A percentile compares a stretch with the other conserved stretches of the same genome.
phyloP scores from a whole-genome alignment of 306 rosid species.

The Quercus parvula region DNA sequence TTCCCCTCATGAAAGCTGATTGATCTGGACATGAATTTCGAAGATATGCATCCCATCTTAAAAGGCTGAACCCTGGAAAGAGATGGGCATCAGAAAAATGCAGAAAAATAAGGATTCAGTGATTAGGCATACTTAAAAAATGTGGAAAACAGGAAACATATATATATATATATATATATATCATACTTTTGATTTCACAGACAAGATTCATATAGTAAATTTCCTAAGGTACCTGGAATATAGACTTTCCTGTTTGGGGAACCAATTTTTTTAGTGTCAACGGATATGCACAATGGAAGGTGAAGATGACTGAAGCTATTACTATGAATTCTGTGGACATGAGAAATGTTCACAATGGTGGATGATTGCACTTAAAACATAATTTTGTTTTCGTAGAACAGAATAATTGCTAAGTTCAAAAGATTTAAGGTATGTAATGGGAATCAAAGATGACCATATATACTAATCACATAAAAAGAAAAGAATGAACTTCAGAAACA shows the following conservation, averaged over 20 bases:
- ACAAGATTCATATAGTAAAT: background rate
- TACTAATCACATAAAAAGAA: background rate
- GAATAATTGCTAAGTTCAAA: background rate
- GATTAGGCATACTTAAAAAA: background rate
- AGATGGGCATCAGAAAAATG: background rate
- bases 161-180: too few species aligned
- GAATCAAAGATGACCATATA: background rate
- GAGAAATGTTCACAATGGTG: background rate
- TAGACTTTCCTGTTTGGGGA: background rate
- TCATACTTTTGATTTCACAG: background rate
- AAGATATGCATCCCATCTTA: conserved; percentile 54
- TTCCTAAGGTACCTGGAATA: background rate
- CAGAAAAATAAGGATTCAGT: background rate
- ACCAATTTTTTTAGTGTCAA: background rate
- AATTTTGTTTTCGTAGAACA: background rate
- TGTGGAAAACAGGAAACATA: background rate
- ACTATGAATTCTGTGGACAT: background rate
- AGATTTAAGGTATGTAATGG: background rate
- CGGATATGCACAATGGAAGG: background rate
- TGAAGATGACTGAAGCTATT: background rate
- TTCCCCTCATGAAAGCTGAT: conserved; percentile 35
- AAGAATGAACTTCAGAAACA: background rate
- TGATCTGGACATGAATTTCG: conserved; percentile 43
- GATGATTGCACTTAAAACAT: background rate
- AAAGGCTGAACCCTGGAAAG: background rate